Conservation (phyloP, 495 filamentous ascomycete species). For the Parathielavia hyrcaniae region DNA sequence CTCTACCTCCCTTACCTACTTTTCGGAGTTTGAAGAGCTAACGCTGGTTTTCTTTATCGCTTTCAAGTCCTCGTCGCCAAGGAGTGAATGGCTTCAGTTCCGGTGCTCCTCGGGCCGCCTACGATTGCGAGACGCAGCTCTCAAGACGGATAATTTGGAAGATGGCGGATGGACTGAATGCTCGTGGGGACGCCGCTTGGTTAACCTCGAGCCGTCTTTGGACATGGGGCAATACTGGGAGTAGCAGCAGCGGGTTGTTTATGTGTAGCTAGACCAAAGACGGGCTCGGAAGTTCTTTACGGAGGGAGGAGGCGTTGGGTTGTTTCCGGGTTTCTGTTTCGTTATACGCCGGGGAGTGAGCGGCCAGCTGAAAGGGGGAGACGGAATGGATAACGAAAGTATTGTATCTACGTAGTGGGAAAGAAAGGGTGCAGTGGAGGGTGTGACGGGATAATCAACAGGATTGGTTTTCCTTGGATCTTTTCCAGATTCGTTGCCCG, state of each 20-base stretch:
- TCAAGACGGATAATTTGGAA: background rate
- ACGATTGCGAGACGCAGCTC: background rate
- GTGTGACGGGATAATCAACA: slow-evolving; percentile 22
- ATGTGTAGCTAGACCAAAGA: slow-evolving; percentile 12
- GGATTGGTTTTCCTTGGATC: slow-evolving; percentile 20
- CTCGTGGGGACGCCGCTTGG: slow-evolving; percentile 4
- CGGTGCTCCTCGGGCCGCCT: background rate
- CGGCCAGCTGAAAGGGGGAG: background rate
- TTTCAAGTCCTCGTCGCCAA: slow-evolving; percentile 26
- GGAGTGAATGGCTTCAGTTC: slow-evolving; percentile 23
- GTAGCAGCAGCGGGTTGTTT: background rate
- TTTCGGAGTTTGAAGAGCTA: slow-evolving; percentile 18
- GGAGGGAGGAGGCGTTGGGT: no score
- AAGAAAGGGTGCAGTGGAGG: background rate
- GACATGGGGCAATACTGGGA: background rate
- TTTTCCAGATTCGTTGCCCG: background rate
- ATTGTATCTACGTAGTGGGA: no score
- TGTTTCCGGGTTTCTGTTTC: background rate
- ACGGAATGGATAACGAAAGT: background rate
- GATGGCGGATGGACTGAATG: background rate
- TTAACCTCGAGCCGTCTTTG: background rate
- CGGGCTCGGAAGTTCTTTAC: background rate
- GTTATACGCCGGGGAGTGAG: background rate
- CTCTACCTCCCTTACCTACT: no score
- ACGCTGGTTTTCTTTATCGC: slow-evolving; percentile 15